Conservation (phyloP, 306 rosid species). For the Hylodesmum podocarpum region DNA sequence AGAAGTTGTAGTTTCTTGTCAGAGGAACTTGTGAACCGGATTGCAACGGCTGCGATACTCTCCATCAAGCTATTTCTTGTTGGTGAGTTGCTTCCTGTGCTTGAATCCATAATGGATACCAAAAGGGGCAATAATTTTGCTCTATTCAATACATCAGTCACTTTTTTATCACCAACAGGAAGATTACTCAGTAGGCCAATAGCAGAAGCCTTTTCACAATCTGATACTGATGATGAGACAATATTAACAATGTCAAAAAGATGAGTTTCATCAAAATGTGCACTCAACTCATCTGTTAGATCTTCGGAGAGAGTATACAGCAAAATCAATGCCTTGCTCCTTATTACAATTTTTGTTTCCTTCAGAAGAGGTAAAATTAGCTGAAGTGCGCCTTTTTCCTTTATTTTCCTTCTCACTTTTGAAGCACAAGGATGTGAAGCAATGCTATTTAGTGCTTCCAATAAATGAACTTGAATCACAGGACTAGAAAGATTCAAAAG, state of each 20-base stretch:
- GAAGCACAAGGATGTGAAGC: slow-evolving; percentile 56
- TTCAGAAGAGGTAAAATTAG: slow-evolving; percentile 63
- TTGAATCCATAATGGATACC: slow-evolving; percentile 48
- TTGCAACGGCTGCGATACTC: slow-evolving; percentile 46
- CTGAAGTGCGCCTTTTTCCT: slow-evolving; percentile 66
- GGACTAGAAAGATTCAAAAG: slow-evolving; percentile 75
- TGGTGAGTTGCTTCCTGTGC: slow-evolving; percentile 34
- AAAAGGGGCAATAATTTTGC: slow-evolving; percentile 55
- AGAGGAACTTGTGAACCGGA: slow-evolving; percentile 64
- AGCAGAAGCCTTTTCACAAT: slow-evolving; percentile 61
- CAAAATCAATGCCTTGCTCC: slow-evolving; percentile 51
- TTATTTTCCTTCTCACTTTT: slow-evolving; percentile 62
- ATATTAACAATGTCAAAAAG: slow-evolving; percentile 44
- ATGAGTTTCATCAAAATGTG: slow-evolving; percentile 59
- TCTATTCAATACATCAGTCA: slow-evolving; percentile 55
- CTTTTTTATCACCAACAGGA: slow-evolving; percentile 56
- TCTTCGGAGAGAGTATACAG: slow-evolving; percentile 66
- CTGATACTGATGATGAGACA: slow-evolving; percentile 49
- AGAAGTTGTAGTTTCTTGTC: slow-evolving; percentile 67
- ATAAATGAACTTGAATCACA: slow-evolving; percentile 57
- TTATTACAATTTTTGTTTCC: slow-evolving; percentile 53
- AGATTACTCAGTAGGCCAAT: slow-evolving; percentile 65
- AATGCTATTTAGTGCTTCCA: slow-evolving; percentile 69
- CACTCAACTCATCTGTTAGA: slow-evolving; percentile 56
- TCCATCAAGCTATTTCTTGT: slow-evolving; percentile 37